Conservation (phyloP, 306 rosid species). For the Luffa acutangula region DNA sequence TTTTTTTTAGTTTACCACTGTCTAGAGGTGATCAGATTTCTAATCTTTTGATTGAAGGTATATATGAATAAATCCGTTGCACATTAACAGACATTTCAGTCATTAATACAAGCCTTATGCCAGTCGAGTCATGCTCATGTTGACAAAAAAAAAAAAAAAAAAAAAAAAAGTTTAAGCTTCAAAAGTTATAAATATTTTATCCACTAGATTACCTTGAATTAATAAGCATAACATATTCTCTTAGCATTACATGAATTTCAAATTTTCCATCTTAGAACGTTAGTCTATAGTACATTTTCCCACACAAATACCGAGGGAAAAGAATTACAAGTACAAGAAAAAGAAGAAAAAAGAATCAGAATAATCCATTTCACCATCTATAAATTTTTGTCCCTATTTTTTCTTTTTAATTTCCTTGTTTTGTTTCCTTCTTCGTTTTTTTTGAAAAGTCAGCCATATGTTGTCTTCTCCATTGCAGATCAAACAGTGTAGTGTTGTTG, state of each 20-base stretch:
- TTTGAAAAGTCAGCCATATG: neutral
- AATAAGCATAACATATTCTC: too few species aligned
- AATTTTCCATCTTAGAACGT: neutral
- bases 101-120: too few species aligned
- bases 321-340: neutral
- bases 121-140: too few species aligned
- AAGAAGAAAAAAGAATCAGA: neutral
- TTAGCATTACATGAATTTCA: neutral
- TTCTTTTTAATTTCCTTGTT: neutral
- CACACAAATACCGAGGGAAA: neutral
- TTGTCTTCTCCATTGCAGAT: neutral
- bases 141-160: too few species aligned
- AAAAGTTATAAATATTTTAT: too few species aligned
- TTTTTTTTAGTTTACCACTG: too few species aligned
- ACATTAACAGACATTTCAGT: too few species aligned
- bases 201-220: too few species aligned
- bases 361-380: neutral
- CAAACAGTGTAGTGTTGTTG: constrained; percentile 27
- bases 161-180: too few species aligned
- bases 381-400: neutral
- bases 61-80: too few species aligned
- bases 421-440: neutral
- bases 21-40: too few species aligned
- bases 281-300: neutral
- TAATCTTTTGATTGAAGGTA: too few species aligned